Conservation (phyloP, 2,329 filamentous ascomycete genomes). For the Colletotrichum tabaci region DNA sequence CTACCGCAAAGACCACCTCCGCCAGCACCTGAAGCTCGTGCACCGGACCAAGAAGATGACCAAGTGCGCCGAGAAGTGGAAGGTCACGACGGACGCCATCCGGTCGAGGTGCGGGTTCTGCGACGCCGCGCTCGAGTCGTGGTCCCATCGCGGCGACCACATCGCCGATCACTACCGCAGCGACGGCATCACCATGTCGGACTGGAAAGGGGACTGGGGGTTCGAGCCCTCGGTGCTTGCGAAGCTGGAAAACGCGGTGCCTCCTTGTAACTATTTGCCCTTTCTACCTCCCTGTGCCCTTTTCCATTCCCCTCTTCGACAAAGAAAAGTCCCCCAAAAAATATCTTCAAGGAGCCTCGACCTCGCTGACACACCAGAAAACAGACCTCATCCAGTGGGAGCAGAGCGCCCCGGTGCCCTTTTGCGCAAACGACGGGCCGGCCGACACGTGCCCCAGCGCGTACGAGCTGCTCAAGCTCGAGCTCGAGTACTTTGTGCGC, state of each 20-base stretch:
- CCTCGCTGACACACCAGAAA: background rate
- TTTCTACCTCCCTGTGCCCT: background rate
- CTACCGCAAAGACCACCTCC: slow-evolving; percentile 60
- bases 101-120: slow-evolving; percentile 61
- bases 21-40: slow-evolving; percentile 59
- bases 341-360: too few relatives aligned
- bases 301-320: too few relatives aligned
- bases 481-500: slow-evolving; percentile 50
- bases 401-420: slow-evolving; percentile 20
- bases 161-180: slow-evolving; percentile 59
- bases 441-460: slow-evolving; percentile 46
- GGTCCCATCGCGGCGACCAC: slow-evolving; percentile 56
- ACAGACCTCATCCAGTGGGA: slow-evolving; percentile 40
- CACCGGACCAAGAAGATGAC: slow-evolving; percentile 57
- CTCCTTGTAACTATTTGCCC: slow-evolving; percentile 51
- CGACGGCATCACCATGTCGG: slow-evolving; percentile 57
- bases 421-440: slow-evolving; percentile 23
- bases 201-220: slow-evolving; percentile 61
- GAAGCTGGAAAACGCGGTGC: slow-evolving; percentile 58
- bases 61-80: slow-evolving; percentile 62
- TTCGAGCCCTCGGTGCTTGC: slow-evolving; percentile 54
- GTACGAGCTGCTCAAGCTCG: slow-evolving; percentile 55
- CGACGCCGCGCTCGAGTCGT: slow-evolving; percentile 52
- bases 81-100: slow-evolving; percentile 52
- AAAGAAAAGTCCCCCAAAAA: too few relatives aligned